Conservation (phyloP, 73 alveolate species). For the Paramecium biaurelia region DNA sequence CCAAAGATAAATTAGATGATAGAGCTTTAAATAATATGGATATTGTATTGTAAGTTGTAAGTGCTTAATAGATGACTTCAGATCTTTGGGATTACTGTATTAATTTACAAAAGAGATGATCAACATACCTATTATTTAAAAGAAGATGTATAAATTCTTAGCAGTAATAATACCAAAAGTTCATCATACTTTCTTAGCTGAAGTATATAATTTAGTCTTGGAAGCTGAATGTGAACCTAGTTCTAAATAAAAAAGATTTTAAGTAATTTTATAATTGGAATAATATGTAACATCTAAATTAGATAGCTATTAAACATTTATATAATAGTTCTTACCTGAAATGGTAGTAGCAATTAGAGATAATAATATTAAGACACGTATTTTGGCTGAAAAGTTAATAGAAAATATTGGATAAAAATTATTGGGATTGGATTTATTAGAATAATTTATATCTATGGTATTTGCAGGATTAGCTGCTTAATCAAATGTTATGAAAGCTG, state of each 20-base stretch:
- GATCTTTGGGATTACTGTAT: slow-evolving; percentile 58
- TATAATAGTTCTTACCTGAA: slow-evolving; percentile 56
- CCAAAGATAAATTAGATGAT: slow-evolving; percentile 24
- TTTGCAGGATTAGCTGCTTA: slow-evolving; percentile 64
- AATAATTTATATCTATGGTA: slow-evolving; percentile 61
- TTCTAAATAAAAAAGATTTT: slow-evolving; percentile 53
- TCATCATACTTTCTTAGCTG: slow-evolving; percentile 46
- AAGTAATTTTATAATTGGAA: background rate
- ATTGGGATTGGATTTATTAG: slow-evolving; percentile 17
- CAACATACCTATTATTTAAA: slow-evolving; percentile 5
- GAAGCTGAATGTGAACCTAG: slow-evolving; percentile 46
- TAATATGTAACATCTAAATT: background rate
- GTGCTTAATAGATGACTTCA: slow-evolving; percentile 19
- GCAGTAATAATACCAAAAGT: slow-evolving; percentile 25
- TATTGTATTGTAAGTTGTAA: slow-evolving; percentile 37
- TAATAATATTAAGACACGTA: slow-evolving; percentile 45
- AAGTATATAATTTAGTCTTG: slow-evolving; percentile 39
- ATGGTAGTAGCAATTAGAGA: slow-evolving; percentile 62
- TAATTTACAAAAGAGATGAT: slow-evolving; percentile 30
- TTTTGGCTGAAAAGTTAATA: slow-evolving; percentile 16
- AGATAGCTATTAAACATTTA: slow-evolving; percentile 34
- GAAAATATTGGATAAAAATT: slow-evolving; percentile 43
- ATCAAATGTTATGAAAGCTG: slow-evolving; percentile 63
- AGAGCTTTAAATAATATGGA: slow-evolving; percentile 39
- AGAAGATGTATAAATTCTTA: slow-evolving; percentile 56